Evolutionary conservation across 441 rosid species (phyloP).

Genomic region (Hypseocharis bilobata): DNA sequence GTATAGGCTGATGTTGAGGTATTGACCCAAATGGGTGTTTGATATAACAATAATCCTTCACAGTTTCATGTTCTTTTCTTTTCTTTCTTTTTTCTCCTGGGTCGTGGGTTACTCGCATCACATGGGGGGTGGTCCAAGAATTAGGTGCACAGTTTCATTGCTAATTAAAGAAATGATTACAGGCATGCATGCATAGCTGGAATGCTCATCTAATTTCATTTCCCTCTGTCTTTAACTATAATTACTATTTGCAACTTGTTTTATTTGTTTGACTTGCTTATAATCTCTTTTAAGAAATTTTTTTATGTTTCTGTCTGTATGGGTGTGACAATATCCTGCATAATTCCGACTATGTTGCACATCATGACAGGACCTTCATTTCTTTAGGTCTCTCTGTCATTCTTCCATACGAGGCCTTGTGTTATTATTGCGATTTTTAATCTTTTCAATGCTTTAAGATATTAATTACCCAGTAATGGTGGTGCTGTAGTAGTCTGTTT

Average conservation of each 20-base stretch:
- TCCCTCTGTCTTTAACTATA: neutral
- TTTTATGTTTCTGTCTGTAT: neutral
- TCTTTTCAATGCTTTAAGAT: neutral
- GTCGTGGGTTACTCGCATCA: neutral
- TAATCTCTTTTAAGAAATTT: neutral
- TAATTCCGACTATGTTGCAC: neutral
- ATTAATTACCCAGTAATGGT: neutral
- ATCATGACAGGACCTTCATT: neutral
- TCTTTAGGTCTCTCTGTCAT: neutral
- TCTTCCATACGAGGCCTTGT: neutral
- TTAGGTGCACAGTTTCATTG: neutral
- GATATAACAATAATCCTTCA: neutral
- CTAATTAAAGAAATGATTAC: conserved; percentile 1
- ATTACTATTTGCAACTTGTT: conserved; percentile 2
- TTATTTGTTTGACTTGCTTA: neutral
- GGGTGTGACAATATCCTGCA: conserved; percentile 1
- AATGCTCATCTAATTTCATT: conserved; percentile 1
- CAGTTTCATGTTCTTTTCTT: neutral
- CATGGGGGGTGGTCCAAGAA: neutral
- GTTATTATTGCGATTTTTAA: neutral
- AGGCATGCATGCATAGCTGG: conserved; percentile 4
- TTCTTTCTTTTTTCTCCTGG: neutral
- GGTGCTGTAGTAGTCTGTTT: neutral
- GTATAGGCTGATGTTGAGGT: conserved; percentile 2
- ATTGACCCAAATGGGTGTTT: neutral